Evolutionary conservation across 2,329 filamentous ascomycete genomes (phyloP), one percentile per base, ranked within the genome.

Genomic region (Fusarium newnesense): DNA sequence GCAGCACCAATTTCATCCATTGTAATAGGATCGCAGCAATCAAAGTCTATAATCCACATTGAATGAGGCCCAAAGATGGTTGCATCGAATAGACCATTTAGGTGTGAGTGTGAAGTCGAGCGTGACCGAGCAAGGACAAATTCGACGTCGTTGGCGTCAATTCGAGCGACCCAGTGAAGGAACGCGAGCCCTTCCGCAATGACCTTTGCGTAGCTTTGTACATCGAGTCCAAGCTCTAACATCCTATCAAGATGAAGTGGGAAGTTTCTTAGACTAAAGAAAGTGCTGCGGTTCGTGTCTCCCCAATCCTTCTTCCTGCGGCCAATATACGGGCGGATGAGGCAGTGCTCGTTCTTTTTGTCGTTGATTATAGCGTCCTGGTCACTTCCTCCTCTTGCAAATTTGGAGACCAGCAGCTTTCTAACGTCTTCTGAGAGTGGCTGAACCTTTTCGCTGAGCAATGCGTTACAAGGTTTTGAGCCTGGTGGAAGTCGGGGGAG

Each of bases 121-220:
- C n/a, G 37, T 10, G 53, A 43, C n/a, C 56, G 59, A 40, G 76
- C 84, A 5, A 90, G 82, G 1, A 90, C 88, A 70, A 89, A 90
- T 54, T 90, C 87, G 5, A 90, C 81, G 50, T 89, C 87, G 40
- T 85, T 85, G 2, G 83, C 87, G 69, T 90, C 87, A 1, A 88
- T 75, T 16, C 78, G 68, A 0, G 81, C 84, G 4, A 72, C 50
- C 87, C 86, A 90, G 67, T 88, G 84, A 57, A 90, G 78, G 6
- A 85, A 79, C 0, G 88, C 87, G 0, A 90, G 81, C 1, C 84
- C 81, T 8, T 86, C 82, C 0, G 85, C 88, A 83, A 90, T 88
- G 1, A 79, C 77, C 3, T 60, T 60, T 0, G 85, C 84, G 67
- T 87, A 88, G 4, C 30, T 34, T 15, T 43, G 43, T 7, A 61